Conservation (phyloP, 768 basidiomycete genomes). For the Mycena capillaripes region DNA sequence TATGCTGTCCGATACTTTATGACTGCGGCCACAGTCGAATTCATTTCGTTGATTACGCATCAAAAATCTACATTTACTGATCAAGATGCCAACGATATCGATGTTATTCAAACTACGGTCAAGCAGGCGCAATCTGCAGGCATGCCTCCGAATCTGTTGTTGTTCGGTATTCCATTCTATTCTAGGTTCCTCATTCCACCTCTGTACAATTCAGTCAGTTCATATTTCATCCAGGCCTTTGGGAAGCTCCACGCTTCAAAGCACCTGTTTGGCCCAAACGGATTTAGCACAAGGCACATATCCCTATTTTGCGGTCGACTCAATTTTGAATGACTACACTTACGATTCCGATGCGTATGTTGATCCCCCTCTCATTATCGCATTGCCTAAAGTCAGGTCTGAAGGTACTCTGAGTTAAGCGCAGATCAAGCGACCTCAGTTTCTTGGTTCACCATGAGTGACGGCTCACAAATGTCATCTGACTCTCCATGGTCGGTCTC, state of each 20-base stretch:
- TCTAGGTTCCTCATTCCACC: not conserved
- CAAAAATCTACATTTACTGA: not conserved
- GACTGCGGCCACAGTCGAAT: not conserved
- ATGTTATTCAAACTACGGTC: slow-evolving; percentile 8
- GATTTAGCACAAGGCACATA: slow-evolving; percentile 27
- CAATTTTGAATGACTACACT: not conserved
- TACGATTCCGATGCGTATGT: not conserved
- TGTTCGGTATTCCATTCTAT: slow-evolving; percentile 27
- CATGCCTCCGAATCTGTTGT: slow-evolving; percentile 6
- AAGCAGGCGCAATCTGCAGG: slow-evolving; percentile 16
- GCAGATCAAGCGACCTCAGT: not conserved
- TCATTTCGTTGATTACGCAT: not conserved
- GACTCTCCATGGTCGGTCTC: not conserved
- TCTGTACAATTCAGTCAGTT: not conserved
- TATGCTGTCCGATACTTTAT: no score
- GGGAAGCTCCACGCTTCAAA: not conserved
- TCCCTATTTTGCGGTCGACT: slow-evolving; percentile 28
- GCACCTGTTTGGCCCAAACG: not conserved
- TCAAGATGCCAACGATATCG: no score
- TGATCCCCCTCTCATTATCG: not conserved
- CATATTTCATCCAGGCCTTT: not conserved
- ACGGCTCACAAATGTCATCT: not conserved
- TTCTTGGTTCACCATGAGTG: not conserved
- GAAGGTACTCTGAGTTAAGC: not conserved
- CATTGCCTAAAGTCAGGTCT: not conserved